phyloP scores from a whole-genome alignment of 768 basidiomycete species.

The Vararia minispora region DNA sequence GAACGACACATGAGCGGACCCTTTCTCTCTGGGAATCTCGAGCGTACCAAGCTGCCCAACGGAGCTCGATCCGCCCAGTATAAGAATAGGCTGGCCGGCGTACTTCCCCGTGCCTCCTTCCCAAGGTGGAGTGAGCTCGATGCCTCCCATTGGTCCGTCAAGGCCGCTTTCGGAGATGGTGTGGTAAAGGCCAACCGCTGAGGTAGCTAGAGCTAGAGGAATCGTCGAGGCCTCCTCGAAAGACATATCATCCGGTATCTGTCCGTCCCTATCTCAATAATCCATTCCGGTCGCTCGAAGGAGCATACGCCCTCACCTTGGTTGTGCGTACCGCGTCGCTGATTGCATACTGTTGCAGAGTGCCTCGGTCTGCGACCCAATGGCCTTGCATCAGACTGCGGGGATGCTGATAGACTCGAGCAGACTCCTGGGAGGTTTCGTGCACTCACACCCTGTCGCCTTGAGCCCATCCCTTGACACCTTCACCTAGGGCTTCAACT shows the following conservation, averaged over 20 bases:
- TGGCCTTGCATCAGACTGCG: conserved; percentile 6
- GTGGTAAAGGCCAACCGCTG: conserved; percentile 20
- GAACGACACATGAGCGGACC: not conserved
- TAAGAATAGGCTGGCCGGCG: conserved; percentile 16
- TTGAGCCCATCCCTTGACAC: not conserved
- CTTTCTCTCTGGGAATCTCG: not conserved
- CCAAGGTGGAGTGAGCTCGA: conserved; percentile 13
- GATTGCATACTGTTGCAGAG: conserved; percentile 15
- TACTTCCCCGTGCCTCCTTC: conserved; percentile 14
- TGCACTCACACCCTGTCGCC: not conserved
- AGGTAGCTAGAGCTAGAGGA: conserved; percentile 22
- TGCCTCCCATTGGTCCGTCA: not conserved
- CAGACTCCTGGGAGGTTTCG: not conserved
- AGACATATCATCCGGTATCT: conserved; percentile 20
- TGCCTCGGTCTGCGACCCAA: conserved; percentile 4
- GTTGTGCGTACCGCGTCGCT: conserved; percentile 12
- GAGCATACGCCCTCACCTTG: conserved; percentile 6
- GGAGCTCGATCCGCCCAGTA: conserved; percentile 18
- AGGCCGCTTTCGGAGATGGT: not conserved
- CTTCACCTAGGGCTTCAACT: not conserved
- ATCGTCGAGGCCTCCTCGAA: conserved; percentile 22
- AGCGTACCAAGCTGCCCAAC: conserved; percentile 19
- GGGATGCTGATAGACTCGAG: not conserved
- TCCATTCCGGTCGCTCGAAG: no score
- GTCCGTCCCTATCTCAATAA: no score